phyloP scores from a whole-genome alignment of 1,284 basidiomycete genomes.

The Sanghuangporus weigelae region DNA sequence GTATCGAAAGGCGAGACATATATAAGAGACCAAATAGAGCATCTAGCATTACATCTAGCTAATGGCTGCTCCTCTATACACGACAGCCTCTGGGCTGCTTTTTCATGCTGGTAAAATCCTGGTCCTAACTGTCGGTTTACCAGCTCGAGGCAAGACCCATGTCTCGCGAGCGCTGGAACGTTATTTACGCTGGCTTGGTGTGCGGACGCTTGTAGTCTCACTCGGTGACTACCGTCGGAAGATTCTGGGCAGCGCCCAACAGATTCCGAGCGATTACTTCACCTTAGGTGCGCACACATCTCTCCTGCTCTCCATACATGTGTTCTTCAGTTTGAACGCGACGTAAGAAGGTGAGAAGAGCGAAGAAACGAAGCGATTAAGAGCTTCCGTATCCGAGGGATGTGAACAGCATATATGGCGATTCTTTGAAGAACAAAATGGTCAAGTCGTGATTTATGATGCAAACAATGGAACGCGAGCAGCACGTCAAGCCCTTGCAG shows the following conservation, averaged over 20 bases:
- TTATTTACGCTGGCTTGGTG: conserved; percentile 96
- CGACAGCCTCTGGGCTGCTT: conserved; percentile 77
- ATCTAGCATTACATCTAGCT: not conserved
- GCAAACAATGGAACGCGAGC: conserved; percentile 90
- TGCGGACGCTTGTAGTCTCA: conserved; percentile 92
- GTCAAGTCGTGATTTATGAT: conserved; percentile 98
- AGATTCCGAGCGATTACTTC: conserved; percentile 91
- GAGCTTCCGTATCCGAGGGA: conserved; percentile 69
- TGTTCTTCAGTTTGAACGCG: not conserved
- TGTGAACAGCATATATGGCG: conserved; percentile 88
- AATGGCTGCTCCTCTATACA: conserved; percentile 88
- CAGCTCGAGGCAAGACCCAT: conserved; percentile 94
- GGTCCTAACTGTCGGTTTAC: conserved; percentile 85
- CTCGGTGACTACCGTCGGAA: conserved; percentile 93
- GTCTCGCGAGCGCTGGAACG: conserved; percentile 93
- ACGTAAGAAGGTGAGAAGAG: conserved; percentile 60
- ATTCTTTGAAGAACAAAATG: conserved; percentile 75
- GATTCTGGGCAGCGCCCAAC: conserved; percentile 82
- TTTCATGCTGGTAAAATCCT: conserved; percentile 96
- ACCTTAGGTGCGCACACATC: conserved; percentile 54
- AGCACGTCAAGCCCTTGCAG: conserved; percentile 65
- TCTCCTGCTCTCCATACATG: not conserved
- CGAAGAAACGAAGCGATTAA: conserved; percentile 71
- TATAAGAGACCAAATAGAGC: not conserved
- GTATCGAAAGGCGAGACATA: not conserved